phyloP scores from a whole-genome alignment of 2,329 filamentous ascomycete species.

The Chrysoporthe cubensis region DNA sequence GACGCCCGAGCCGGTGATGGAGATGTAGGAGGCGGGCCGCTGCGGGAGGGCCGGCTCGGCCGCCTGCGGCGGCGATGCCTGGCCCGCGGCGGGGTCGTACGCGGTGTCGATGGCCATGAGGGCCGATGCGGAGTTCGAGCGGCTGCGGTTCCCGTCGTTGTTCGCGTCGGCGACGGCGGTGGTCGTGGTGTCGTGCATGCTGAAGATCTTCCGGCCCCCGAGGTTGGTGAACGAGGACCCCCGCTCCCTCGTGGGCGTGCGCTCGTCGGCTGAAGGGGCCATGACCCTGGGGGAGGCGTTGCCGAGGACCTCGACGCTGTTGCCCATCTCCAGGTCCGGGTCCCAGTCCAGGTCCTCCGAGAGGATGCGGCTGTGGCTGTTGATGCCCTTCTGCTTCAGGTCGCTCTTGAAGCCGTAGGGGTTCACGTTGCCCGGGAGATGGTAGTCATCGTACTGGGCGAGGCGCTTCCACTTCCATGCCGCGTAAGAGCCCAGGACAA shows the following conservation, averaged over 20 bases:
- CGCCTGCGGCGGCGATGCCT: not conserved
- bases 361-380: slow-evolving; percentile 16
- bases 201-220: slow-evolving; percentile 23
- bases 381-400: slow-evolving; percentile 12
- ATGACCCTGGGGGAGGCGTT: slow-evolving; percentile 20
- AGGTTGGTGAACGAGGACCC: slow-evolving; percentile 25
- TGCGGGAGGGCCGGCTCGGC: slow-evolving; percentile 13
- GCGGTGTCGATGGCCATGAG: slow-evolving; percentile 22
- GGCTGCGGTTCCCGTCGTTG: slow-evolving; percentile 17
- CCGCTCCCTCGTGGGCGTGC: slow-evolving; percentile 17
- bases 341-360: slow-evolving; percentile 30
- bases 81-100: slow-evolving; percentile 16
- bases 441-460: slow-evolving; percentile 54
- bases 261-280: slow-evolving; percentile 20
- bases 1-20: slow-evolving; percentile 16
- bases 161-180: not conserved
- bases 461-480: slow-evolving; percentile 52
- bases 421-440: slow-evolving; percentile 54
- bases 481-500: slow-evolving; percentile 52
- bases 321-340: slow-evolving; percentile 34
- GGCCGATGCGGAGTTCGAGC: slow-evolving; percentile 22
- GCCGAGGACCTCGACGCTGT: slow-evolving; percentile 30
- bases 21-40: slow-evolving; percentile 22
- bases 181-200: slow-evolving; percentile 16
- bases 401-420: slow-evolving; percentile 47